Evolutionary conservation across 768 basidiomycete species (phyloP), one percentile per base, ranked within the genome.

Genomic region (Boletus coccyginus): DNA sequence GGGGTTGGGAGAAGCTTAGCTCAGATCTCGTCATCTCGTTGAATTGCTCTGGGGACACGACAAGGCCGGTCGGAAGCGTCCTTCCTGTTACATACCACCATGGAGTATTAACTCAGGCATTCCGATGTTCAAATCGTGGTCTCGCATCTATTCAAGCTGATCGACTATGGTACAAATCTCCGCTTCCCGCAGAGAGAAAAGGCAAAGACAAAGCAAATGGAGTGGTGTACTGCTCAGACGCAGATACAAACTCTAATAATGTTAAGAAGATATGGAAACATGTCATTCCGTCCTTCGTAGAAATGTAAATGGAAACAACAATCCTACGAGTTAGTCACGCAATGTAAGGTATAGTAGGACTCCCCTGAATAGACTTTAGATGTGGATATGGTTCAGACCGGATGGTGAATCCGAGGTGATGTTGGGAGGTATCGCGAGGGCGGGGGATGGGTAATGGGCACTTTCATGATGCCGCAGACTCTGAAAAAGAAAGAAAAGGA

Each of bases 321-420:
- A 47, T 58, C 67, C 66, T 69, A 59, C 43, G 8, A 53, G 52
- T 67, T 66, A 71, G 69, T 60, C 46, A 50, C 55, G 58, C 44
- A 53, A 53, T 31, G 50, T 71, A 71, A 62, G 24, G 50, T 67
- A 72, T 59, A 55, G 57, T 63, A 61, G 62, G 46, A 53, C 51
- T 56, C 56, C 31, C 57, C 56, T 45, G 52, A 50, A 50, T 45
- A 13, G 52, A 43, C 33, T 46, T 44, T 51, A 31, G 46, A 47
- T 51, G 52, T 56, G 29, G 41, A 51, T 57, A 55, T 31, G 43
- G 16, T 52, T 52, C 56, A 53, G 36, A 57, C 48, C n/a, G 33
- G 29, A 49, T 19, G 31, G 29, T 27, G 39, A 40, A 43, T 45
- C 43, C 52, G 33, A 41, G 52, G 24, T 24, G 32, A 39, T 21